A percentile compares a stretch with the other conserved stretches of the same genome.
These are phyloP conservation scores for Candolleomyces aberdarensis DNA, from an alignment of 768 basidiomycete species.

Conservation along the genomic window DNA sequence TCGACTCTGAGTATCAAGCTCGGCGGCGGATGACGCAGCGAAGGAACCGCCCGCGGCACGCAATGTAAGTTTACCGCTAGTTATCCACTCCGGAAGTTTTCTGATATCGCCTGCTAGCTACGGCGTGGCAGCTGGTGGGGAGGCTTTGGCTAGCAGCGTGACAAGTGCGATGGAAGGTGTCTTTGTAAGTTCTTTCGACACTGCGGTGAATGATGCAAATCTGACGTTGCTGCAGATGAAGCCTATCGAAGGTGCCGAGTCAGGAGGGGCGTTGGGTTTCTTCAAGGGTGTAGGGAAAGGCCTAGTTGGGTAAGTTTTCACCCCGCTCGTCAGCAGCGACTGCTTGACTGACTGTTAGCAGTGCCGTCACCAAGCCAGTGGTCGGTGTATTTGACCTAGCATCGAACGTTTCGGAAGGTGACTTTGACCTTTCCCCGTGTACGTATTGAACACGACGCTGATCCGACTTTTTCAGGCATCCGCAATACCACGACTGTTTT, in stretches of 20 bases:
- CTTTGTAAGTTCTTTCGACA: constrained; percentile 47
- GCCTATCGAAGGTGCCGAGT: constrained; percentile 94
- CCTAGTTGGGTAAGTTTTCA: constrained; percentile 71
- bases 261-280: constrained; percentile 91
- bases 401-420: constrained; percentile 91
- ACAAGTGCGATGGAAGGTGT: constrained; percentile 97
- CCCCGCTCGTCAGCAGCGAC: constrained; percentile 1
- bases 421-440: background rate
- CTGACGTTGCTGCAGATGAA: constrained; percentile 61
- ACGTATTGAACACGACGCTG: too few relatives aligned
- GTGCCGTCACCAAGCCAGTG: constrained; percentile 93
- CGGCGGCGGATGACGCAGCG: constrained; percentile 84
- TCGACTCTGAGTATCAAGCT: constrained; percentile 94
- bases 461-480: constrained; percentile 54
- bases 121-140: constrained; percentile 93
- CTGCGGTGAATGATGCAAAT: background rate
- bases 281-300: constrained; percentile 98
- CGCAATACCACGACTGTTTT: constrained; percentile 99
- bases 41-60: constrained; percentile 94
- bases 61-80: constrained; percentile 57
- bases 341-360: constrained; percentile 24
- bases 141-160: constrained; percentile 90
- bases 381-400: constrained; percentile 96
- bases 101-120: constrained; percentile 49
- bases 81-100: background rate